Evolutionary conservation across 225 moss, liverwort and hornwort species (phyloP), one percentile per base, ranked within the genome.

Genomic region (Straminergon stramineum): DNA sequence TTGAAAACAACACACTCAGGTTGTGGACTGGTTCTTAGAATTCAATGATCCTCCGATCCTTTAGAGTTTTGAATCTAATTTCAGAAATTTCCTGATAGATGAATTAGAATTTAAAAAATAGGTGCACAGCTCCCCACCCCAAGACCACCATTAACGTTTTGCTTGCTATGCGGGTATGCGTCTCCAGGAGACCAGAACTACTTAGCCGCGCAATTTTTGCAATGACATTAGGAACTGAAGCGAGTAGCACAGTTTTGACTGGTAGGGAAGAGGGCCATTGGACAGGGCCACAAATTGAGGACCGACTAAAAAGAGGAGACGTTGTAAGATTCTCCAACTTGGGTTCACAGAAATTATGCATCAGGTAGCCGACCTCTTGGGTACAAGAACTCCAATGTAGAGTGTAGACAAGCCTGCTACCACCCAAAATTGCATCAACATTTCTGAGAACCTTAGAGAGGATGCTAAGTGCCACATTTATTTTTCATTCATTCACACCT

Each of bases 1-100:
- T 94, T 84, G 92, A 91, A 82, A 94, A 92, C 88, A 85, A 45
- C 53, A 17, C 84, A 57, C 92, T 95, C 58, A 90, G 89, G 64
- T 64, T 91, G 78, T 88, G 89, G 82, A n/a, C 78, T 83, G 82
- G 64, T 88, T 91, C 85, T 64, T 91, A 89, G 63, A 73, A 73
- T n/a, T 75, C 62, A 70, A 35, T 63, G 81, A 85, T 65, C 78
- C 65, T 79, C 83, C n/a, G 23, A 75, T 89, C 53, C 43, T 34
- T 63, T 32, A 62, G 75, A 79, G 35, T 58, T 68, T 88, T 74
- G 68, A 60, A 22, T 61, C 18, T 64, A n/a, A 41, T 51, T 82
- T 68, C 57, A 66, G 41, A 26, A 16, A 15, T 37, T 85, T 48
- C 17, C 76, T 37, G 63, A 51, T 60, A 87, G 82, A 45, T 31